Evolutionary conservation across 192 early-diverging fungal genomes (phyloP).

Genomic region (Gryganskiella cystojenkinii): DNA sequence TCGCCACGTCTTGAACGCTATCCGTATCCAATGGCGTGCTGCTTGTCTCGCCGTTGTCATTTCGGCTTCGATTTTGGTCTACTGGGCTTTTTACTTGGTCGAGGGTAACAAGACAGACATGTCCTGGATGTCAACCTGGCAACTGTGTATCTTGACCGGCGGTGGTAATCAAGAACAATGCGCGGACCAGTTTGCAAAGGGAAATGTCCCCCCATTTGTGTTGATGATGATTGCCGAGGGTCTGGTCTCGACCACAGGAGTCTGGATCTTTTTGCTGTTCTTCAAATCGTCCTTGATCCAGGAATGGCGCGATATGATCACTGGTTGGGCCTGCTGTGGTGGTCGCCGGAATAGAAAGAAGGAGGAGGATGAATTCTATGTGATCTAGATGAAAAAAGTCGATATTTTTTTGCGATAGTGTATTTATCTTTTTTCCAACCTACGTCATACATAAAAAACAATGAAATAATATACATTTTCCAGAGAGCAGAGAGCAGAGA

Average conservation of each 20-base stretch:
- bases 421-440: too few relatives aligned
- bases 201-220: slow-evolving; percentile 50
- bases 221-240: slow-evolving; percentile 56
- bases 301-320: slow-evolving; percentile 57
- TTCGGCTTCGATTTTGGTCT: slow-evolving; percentile 46
- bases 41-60: slow-evolving; percentile 44
- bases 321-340: slow-evolving; percentile 40
- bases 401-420: too few relatives aligned
- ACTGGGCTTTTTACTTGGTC: slow-evolving; percentile 57
- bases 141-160: slow-evolving; percentile 47
- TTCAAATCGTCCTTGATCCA: slow-evolving; percentile 50
- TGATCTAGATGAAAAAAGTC: slow-evolving; percentile 20
- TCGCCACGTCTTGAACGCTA: slow-evolving; percentile 55
- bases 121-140: slow-evolving; percentile 37
- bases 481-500: too few relatives aligned
- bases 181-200: slow-evolving; percentile 35
- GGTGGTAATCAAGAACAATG: slow-evolving; percentile 39
- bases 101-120: slow-evolving; percentile 42
- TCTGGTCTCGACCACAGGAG: slow-evolving; percentile 49
- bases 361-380: slow-evolving; percentile 58
- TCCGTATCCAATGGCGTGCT: slow-evolving; percentile 63
- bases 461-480: too few relatives aligned
- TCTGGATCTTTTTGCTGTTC: slow-evolving; percentile 54
- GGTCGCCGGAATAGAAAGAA: slow-evolving; percentile 13
- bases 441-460: too few relatives aligned